Evolutionary conservation across 345 rosid genomes (phyloP).

Genomic region (Pseudoturritis turrita): DNA sequence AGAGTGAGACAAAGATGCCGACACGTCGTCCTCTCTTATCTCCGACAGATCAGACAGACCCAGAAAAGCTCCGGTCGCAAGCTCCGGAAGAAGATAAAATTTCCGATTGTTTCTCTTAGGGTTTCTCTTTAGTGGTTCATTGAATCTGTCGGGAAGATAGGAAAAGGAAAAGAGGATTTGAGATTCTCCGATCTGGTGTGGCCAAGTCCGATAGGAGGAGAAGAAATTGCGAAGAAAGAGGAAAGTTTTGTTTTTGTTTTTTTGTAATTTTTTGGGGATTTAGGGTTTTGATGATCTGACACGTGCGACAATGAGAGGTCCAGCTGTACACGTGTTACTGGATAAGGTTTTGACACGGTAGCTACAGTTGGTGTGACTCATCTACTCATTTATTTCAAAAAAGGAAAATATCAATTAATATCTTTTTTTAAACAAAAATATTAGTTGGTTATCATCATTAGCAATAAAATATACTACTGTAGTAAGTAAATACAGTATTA

Average conservation of each 20-base stretch:
- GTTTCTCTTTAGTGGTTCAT: not conserved
- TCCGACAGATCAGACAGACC: conserved; percentile 42
- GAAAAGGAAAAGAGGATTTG: not conserved
- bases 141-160: conserved; percentile 15
- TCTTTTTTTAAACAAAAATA: no score
- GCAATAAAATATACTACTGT: no score
- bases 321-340: conserved; percentile 67
- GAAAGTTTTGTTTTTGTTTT: conserved; percentile 1
- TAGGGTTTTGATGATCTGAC: conserved; percentile 62
- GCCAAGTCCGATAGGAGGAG: conserved; percentile 43
- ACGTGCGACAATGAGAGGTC: conserved; percentile 55
- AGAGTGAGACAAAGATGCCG: conserved; percentile 18
- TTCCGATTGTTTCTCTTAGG: not conserved
- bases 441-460: no score
- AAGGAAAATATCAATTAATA: no score
- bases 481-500: no score
- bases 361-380: conserved; percentile 33
- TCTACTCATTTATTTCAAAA: not conserved
- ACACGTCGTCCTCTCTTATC: conserved; percentile 25
- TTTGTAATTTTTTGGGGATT: conserved; percentile 26
- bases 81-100: not conserved
- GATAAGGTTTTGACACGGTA: conserved; percentile 46
- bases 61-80: conserved; percentile 6
- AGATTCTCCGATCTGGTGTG: conserved; percentile 39
- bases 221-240: conserved; percentile 25